Evolutionary conservation across 352 stramenopile species (phyloP), one percentile per base, ranked within the genome.

Genomic region (Globisporangium yorkense): DNA sequence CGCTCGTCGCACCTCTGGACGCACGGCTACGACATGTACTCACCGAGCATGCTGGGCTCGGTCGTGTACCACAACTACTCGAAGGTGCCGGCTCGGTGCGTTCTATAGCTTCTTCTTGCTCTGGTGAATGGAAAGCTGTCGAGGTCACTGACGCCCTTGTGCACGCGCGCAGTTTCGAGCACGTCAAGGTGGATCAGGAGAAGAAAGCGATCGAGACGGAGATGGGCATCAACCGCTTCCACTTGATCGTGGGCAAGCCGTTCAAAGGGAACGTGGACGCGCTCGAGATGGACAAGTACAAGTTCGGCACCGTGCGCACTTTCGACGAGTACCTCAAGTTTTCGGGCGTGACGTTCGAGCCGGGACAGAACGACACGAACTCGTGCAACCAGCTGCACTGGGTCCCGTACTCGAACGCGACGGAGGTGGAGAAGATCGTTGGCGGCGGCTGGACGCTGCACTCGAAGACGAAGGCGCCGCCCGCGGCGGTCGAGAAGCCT

Each of bases 31-130:
- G 78, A 89, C 56, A 67, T 89, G 63, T 89, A 89, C 60, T 87
- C 76, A 40, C 79, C 79, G 2, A 86, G 74, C 43, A 61, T 60
- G 45, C 55, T 85, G 24, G 73, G 75, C 4, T 84, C 71, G 18
- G 78, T 88, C 20, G 68, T 90, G 35, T 90, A 85, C 62, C 80
- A 90, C 67, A 88, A 90, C 56, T 90, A 90, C 67, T 86, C 77
- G 20, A 79, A 74, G 59, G 76, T 87, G 27, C 77, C 80, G 9
- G 77, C 75, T 50, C 68, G 73, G 54, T 74, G 60, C 13, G 59
- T 41, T 15, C 37, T 24, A 4, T 10, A 12, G 33, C 33, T 37
- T 37, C 33, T 37, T 27, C 24, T 27, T 27, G 24, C 1, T 27
- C 24, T 27, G 1, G 0, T 10, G 33, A 0, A 37, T 37, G 9